A percentile compares a stretch with the other conserved stretches of the same genome.
Conservation (phyloP, 805 yeast species). For the Kuraishia piskuri region DNA sequence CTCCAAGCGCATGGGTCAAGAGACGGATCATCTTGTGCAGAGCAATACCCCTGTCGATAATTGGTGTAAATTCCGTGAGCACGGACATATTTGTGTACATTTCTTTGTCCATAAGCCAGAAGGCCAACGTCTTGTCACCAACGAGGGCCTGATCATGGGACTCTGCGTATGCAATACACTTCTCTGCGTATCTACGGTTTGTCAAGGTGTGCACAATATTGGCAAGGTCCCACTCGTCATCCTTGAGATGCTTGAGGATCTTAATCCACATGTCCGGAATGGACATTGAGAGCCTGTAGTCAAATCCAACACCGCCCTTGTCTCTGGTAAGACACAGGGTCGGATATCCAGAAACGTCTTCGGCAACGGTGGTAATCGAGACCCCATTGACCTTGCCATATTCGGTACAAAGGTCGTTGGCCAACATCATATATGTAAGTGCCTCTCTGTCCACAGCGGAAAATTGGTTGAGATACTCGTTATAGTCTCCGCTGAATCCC, state of each 20-base stretch:
- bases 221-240: constrained; percentile 90
- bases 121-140: constrained; percentile 93
- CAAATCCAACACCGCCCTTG: constrained; percentile 88
- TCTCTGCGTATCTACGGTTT: constrained; percentile 82
- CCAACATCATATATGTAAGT: constrained; percentile 77
- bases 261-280: constrained; percentile 99
- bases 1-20: constrained; percentile 85
- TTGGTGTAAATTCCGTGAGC: constrained; percentile 62
- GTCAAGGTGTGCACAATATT: constrained; percentile 73
- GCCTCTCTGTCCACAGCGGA: constrained; percentile 83
- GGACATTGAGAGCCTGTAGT: constrained; percentile 93
- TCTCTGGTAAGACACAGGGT: constrained; percentile 71
- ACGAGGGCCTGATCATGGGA: constrained; percentile 97
- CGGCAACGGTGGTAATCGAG: constrained; percentile 70
- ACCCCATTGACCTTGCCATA: constrained; percentile 30
- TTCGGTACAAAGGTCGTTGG: constrained; percentile 67
- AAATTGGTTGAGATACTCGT: constrained; percentile 75
- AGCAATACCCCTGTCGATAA: constrained; percentile 83
- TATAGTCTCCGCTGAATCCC: constrained; percentile 86
- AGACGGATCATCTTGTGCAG: constrained; percentile 87
- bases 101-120: constrained; percentile 97
- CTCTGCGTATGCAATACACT: constrained; percentile 87
- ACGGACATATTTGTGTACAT: constrained; percentile 95
- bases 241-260: constrained; percentile 69
- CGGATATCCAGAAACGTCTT: constrained; percentile 97